Base-by-base conservation (phyloP, 2,329 filamentous ascomycete genomes). In the Fusarium incarnatum region DNA sequence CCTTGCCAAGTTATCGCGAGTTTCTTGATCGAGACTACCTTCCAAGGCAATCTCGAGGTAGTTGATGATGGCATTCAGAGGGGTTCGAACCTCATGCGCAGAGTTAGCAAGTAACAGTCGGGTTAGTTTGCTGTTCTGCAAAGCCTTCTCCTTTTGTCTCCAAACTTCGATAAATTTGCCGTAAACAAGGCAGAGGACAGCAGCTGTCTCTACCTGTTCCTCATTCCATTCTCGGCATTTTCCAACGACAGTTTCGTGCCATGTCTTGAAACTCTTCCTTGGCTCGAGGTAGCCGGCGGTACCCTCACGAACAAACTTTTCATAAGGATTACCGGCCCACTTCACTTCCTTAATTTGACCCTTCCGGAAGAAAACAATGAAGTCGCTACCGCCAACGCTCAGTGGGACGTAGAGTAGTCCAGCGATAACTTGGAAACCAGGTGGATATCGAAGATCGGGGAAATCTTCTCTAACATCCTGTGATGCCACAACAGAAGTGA, bases 41-140 rank as follows among this genome's bases (percentile, higher is more conserved):
- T 97, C 94, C 2, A 97, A 81, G 0, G 94, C 94, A 69, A 97
- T 97, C 73, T 97, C 94, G 2, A 97, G 86, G 72, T 97, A 97
- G 73, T 97, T 97, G 79, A 97, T 97, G 75, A 97, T 97, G 18
- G 94, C 94, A 75, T 97, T 97, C 4, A 97, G 82, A 0, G 94
- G 94, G 1, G 94, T 97, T 52, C 94, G 90, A 11, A 97, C 93
- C 81, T 97, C 94, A 70, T 97, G 94, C 0, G 94, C 94, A 1
- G 94, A 97, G 70, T 97, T 97, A 7, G 94, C 92, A 23, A 97
- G 83, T 3, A 97, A 81, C 6, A 97, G 80, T 48, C 89, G 86
- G 0, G 93, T 97, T 4, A 97, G 83, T 64, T 94, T 91, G 71
- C 92, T 97, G 76, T 85, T 95, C 73, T 97, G 91, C 63, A 97